A percentile compares a stretch with the other conserved stretches of the same genome.
These are phyloP conservation scores for Mallotus repandus DNA, from an alignment of 441 rosid genomes.

Conservation along the genomic window DNA sequence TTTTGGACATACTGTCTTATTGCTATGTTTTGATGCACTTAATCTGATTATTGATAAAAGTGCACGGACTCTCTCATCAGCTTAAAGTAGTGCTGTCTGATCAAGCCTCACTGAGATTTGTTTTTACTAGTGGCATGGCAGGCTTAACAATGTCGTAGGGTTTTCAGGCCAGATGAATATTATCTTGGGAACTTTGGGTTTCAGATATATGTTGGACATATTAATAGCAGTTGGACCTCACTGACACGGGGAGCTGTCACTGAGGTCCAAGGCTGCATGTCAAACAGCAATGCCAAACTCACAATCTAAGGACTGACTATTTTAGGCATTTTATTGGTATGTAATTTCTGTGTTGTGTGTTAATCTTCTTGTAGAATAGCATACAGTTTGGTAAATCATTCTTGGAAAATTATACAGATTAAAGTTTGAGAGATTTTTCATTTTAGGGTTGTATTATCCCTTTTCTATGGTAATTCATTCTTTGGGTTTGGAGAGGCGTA, in stretches of 20 bases:
- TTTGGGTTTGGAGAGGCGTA: not conserved
- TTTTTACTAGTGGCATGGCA: not conserved
- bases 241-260: not conserved
- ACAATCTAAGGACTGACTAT: not conserved
- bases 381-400: not conserved
- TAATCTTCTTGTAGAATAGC: not conserved
- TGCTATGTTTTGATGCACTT: not conserved
- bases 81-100: not conserved
- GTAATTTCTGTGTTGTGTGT: not conserved
- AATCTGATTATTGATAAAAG: constrained; percentile 3
- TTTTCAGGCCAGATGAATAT: not conserved
- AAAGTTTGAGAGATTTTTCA: not conserved
- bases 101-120: not conserved
- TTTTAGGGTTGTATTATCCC: not conserved
- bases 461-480: not conserved
- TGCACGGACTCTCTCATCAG: not conserved
- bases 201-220: not conserved
- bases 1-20: not conserved
- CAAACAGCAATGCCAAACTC: no score
- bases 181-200: not conserved
- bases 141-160: not conserved
- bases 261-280: no score
- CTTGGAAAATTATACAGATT: not conserved
- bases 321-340: not conserved
- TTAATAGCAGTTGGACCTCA: not conserved